Evolutionary conservation across 208 protist species (phyloP).

Genomic region (Acanthamoeba royreba): DNA sequence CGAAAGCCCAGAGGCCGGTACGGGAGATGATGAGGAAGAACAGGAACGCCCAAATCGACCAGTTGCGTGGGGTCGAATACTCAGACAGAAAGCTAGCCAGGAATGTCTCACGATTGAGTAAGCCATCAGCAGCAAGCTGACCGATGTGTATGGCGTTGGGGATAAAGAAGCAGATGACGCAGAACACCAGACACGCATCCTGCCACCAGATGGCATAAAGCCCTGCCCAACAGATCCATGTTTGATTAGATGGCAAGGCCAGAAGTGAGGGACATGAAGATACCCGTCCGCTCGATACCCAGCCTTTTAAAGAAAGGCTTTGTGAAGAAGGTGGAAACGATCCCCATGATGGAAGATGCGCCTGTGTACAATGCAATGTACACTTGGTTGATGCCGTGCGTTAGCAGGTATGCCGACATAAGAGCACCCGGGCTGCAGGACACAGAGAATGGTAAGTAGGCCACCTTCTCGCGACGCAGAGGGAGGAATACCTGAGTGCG

Average conservation of each 20-base stretch:
- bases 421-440: background rate
- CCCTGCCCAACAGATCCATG: background rate
- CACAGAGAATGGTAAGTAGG: background rate
- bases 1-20: conserved; percentile 9
- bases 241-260: background rate
- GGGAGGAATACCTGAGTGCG: background rate
- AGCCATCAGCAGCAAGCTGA: background rate
- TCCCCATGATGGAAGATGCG: background rate
- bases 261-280: background rate
- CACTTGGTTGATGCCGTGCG: background rate
- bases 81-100: background rate
- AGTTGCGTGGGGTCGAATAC: background rate
- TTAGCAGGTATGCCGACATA: conserved; percentile 10
- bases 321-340: conserved; percentile 24
- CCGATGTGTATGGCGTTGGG: background rate
- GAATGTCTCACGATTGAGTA: background rate
- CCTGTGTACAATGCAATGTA: background rate
- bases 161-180: background rate
- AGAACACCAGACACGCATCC: background rate
- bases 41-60: background rate
- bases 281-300: background rate
- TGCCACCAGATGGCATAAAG: conserved; percentile 1
- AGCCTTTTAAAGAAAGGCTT: background rate
- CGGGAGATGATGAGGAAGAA: conserved; percentile 9
- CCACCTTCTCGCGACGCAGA: background rate